Conservation (phyloP, 2,329 filamentous ascomycete genomes). For the Claviceps fusiformis region DNA sequence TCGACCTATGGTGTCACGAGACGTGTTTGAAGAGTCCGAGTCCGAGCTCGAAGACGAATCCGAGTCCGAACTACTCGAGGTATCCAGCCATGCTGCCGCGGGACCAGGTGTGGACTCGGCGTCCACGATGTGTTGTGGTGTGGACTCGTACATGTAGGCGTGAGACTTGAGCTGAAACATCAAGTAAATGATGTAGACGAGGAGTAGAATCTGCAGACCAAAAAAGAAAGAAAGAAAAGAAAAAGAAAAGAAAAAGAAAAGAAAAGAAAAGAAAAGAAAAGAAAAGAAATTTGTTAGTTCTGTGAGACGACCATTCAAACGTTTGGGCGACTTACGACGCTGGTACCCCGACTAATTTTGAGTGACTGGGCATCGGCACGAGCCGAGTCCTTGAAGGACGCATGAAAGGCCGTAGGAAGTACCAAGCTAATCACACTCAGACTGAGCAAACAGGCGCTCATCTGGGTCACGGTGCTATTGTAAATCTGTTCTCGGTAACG, state of each 20-base stretch:
- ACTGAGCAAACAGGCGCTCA: conserved; percentile 87
- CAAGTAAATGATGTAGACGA: conserved; percentile 75
- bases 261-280: too few species aligned
- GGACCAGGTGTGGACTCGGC: conserved; percentile 81
- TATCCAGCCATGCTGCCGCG: conserved; percentile 67
- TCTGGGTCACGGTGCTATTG: conserved; percentile 89
- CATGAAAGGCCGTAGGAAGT: conserved; percentile 83
- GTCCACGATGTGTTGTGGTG: conserved; percentile 83
- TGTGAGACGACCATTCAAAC: neutral
- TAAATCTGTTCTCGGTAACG: conserved; percentile 89
- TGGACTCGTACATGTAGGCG: conserved; percentile 83
- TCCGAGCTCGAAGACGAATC: conserved; percentile 50
- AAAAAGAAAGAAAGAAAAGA: too few species aligned
- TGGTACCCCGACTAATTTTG: conserved; percentile 79
- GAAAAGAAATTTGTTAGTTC: neutral
- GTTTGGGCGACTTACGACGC: conserved; percentile 46
- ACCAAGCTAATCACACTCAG: conserved; percentile 81
- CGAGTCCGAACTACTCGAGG: conserved; percentile 43
- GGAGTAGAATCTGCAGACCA: conserved; percentile 46
- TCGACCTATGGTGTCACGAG: conserved; percentile 52
- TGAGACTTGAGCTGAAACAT: conserved; percentile 88
- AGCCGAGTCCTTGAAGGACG: conserved; percentile 54
- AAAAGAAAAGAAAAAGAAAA: too few species aligned
- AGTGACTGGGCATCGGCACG: conserved; percentile 59
- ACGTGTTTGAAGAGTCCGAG: conserved; percentile 47